Conservation (phyloP, 1,139 yeast genomes). For the Pichia norvegensis region DNA sequence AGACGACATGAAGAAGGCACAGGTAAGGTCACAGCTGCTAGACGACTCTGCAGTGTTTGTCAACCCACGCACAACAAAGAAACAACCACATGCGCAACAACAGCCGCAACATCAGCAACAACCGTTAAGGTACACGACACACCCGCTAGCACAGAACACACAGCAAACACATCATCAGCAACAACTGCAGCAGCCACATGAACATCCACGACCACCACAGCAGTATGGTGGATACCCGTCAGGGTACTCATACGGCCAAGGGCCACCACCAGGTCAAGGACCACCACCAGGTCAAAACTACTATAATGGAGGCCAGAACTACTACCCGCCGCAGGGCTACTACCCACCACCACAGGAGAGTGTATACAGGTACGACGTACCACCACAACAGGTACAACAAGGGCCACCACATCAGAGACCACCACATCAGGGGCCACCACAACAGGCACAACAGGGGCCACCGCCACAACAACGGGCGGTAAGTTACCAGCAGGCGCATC, state of each 20-base stretch:
- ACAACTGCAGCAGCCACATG: neutral
- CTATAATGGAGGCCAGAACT: neutral
- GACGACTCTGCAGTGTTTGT: conserved; percentile 14
- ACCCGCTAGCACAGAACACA: neutral
- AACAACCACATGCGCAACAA: conserved; percentile 4
- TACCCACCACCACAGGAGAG: neutral
- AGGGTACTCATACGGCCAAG: neutral
- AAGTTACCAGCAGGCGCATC: neutral
- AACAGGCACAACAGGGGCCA: neutral
- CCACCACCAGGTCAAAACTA: neutral
- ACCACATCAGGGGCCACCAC: neutral
- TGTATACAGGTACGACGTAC: neutral
- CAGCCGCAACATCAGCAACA: neutral
- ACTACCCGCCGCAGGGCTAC: neutral
- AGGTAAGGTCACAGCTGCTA: conserved; percentile 22
- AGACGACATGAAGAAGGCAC: conserved; percentile 19
- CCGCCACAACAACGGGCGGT: conserved; percentile 4
- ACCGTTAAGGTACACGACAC: neutral
- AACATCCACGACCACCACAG: conserved; percentile 5
- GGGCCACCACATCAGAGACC: neutral
- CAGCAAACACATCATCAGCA: conserved; percentile 1
- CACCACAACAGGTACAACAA: neutral
- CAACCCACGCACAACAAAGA: neutral
- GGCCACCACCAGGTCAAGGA: neutral
- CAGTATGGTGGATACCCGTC: neutral